Evolutionary conservation across 1,284 basidiomycete genomes (phyloP), one percentile per base, ranked within the genome.

Genomic region (Trichosporon inkin): DNA sequence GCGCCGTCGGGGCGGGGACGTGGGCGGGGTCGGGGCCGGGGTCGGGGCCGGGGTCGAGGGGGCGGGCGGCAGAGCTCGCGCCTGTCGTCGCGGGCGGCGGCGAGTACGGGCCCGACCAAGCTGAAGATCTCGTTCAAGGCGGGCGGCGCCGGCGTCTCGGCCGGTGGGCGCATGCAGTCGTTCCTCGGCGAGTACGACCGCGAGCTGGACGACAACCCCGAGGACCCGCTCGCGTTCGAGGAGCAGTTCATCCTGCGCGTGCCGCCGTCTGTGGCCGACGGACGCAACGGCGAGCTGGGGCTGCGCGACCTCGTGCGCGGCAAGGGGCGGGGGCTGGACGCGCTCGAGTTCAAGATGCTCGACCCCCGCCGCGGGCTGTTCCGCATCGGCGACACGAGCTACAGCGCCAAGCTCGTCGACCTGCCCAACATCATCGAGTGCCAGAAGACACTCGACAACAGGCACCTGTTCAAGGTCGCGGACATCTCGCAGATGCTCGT

Each of bases 281-380:
- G 71, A 11, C 64, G 52, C 24, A 58, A 56, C 11, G 68, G 72
- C 10, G 61, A 57, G 36, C 87, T 89, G 52, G 86, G 84, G 66
- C 69, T 96, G 62, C 84, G 85, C 70, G 90, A 90, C 79, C 86
- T 90, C 82, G 86, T 95, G 11, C 83, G 85, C 55, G 81, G 86
- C 51, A 85, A 92, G 63, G 89, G 92, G 68, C 82, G 92, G 32
- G 80, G 84, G 10, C 84, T 78, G 16, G 79, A 88, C 67, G 92
- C 96, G 68, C 85, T 98, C 10, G 97, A 91, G 89, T 94, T 99
- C 84, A 98, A 96, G 80, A 98, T 99, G 78, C 93, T 98, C 80
- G 95, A 99, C 77, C 91, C 94, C 55, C 84, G 96, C 53, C 81
- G 96, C 68, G 96, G 91, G 3, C 83, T 89, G 24, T 94, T 99